phyloP scores from a whole-genome alignment of 371 early-diverging fungal genomes.

The Rhizopus arrhizus region DNA sequence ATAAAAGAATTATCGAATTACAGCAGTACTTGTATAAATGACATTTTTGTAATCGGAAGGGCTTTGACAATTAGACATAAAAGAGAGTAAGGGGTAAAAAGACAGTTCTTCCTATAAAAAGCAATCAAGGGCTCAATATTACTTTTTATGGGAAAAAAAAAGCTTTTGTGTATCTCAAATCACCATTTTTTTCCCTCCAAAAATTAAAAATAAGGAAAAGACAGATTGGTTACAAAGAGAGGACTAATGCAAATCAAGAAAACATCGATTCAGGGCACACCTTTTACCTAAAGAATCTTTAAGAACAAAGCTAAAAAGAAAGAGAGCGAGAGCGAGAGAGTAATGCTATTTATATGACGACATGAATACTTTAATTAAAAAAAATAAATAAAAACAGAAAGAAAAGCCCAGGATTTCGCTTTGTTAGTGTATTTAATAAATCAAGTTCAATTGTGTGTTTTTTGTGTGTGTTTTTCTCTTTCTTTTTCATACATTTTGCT shows the following conservation, averaged over 20 bases:
- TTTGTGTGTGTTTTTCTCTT: background rate
- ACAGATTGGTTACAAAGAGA: background rate
- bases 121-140: constrained; percentile 20
- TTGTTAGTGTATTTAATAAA: constrained; percentile 5
- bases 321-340: background rate
- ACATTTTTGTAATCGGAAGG: too few species aligned
- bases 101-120: background rate
- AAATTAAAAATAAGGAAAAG: background rate
- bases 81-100: background rate
- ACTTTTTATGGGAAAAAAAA: constrained; percentile 16
- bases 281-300: background rate
- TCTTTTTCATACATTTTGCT: background rate
- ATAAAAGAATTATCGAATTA: too few species aligned
- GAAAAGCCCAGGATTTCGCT: background rate
- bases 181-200: constrained; percentile 7
- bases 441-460: background rate
- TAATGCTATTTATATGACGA: constrained; percentile 3
- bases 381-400: constrained; percentile 1
- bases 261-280: background rate
- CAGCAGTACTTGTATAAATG: too few species aligned
- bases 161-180: constrained; percentile 10
- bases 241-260: background rate
- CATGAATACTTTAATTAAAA: constrained; percentile 7
- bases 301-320: background rate
- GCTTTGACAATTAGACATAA: constrained; percentile 1